A percentile compares a stretch with the other conserved stretches of the same genome.
Evolutionary conservation across 2,329 filamentous ascomycete genomes (phyloP).

Genomic region (Aureobasidium sp.): DNA sequence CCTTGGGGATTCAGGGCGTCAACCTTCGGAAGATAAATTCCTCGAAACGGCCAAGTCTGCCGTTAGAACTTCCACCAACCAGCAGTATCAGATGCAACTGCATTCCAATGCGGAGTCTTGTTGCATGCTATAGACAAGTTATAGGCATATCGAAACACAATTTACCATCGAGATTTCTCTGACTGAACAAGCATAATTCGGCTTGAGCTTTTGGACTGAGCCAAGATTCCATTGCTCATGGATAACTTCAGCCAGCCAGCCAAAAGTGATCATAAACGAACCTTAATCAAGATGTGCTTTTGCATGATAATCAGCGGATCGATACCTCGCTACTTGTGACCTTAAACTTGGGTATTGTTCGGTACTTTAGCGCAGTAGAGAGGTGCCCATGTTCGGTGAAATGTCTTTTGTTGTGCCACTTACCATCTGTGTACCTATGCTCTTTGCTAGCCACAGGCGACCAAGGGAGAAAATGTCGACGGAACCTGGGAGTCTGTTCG

Average conservation of each 20-base stretch:
- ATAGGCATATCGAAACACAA: background rate
- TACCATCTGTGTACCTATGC: background rate
- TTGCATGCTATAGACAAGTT: background rate
- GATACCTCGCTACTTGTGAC: background rate
- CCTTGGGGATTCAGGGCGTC: background rate
- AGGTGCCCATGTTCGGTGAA: background rate
- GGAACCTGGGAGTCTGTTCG: background rate
- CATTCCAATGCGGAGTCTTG: background rate
- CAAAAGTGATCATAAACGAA: background rate
- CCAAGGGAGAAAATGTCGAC: background rate
- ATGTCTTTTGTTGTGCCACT: background rate
- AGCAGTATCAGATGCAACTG: background rate
- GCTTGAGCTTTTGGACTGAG: background rate
- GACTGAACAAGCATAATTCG: background rate
- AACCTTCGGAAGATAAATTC: background rate
- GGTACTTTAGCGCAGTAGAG: background rate
- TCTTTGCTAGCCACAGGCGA: background rate
- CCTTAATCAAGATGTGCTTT: background rate
- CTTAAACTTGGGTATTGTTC: background rate
- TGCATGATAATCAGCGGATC: background rate
- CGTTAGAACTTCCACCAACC: conserved; percentile 3
- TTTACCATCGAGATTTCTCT: background rate
- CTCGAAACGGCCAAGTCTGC: background rate
- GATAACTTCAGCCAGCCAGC: background rate
- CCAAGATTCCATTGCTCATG: background rate